phyloP scores from a whole-genome alignment of 1,284 basidiomycete species.

The Pseudozyma thailandica region DNA sequence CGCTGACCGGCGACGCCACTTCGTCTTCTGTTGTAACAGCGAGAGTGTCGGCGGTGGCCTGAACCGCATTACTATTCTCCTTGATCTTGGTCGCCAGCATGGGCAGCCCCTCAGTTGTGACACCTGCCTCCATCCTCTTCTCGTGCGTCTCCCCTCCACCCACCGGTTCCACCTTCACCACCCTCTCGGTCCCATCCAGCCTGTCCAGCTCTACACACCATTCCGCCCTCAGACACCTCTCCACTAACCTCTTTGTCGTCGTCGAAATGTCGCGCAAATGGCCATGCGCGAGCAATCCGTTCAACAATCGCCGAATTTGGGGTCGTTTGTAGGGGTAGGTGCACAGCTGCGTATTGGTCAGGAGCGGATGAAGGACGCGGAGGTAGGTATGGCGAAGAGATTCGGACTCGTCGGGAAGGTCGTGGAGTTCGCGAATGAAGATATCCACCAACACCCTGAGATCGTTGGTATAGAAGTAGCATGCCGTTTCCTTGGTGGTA shows the following conservation, averaged over 20 bases:
- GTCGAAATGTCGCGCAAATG: constrained; percentile 76
- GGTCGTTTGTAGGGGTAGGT: constrained; percentile 86
- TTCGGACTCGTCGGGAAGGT: constrained; percentile 92
- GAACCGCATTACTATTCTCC: constrained; percentile 17
- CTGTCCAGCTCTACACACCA: constrained; percentile 76
- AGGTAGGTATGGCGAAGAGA: constrained; percentile 97
- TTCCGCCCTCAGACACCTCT: constrained; percentile 84
- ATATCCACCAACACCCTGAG: constrained; percentile 95
- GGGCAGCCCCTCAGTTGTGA: constrained; percentile 42
- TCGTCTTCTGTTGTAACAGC: constrained; percentile 28
- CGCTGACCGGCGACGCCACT: constrained; percentile 8
- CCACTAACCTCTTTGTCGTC: constrained; percentile 90
- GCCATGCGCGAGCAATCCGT: constrained; percentile 79
- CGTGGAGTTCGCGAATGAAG: constrained; percentile 87
- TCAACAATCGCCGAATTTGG: constrained; percentile 85
- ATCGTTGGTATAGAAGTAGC: constrained; percentile 99
- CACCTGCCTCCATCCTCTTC: constrained; percentile 38
- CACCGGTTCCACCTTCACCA: constrained; percentile 44
- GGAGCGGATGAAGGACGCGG: constrained; percentile 91
- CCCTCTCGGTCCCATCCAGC: constrained; percentile 35
- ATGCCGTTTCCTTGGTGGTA: constrained; percentile 89
- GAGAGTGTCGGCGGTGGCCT: constrained; percentile 24
- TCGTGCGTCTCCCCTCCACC: constrained; percentile 44
- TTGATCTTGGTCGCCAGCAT: constrained; percentile 36
- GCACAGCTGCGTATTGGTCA: constrained; percentile 92